Evolutionary conservation across 2,329 filamentous ascomycete species (phyloP).

Genomic region (Fusarium metavorans): DNA sequence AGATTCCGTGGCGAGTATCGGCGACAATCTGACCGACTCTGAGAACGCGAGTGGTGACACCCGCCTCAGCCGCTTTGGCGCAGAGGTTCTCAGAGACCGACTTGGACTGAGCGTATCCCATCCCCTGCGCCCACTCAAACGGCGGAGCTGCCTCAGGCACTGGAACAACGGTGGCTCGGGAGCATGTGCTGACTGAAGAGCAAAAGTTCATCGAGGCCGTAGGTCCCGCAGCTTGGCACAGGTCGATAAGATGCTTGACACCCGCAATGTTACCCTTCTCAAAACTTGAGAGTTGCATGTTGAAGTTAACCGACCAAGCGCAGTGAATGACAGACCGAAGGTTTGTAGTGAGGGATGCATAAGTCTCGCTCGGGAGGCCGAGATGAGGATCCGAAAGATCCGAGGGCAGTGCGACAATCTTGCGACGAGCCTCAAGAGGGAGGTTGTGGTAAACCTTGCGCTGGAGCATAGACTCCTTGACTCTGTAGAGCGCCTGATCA

Average conservation of each 20-base stretch:
- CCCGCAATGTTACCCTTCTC: slow-evolving; percentile 60
- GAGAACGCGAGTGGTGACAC: slow-evolving; percentile 52
- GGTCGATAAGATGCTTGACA: slow-evolving; percentile 56
- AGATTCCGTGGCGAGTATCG: slow-evolving; percentile 59
- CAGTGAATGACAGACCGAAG: slow-evolving; percentile 62
- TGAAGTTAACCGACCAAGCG: slow-evolving; percentile 70
- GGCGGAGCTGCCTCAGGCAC: slow-evolving; percentile 53
- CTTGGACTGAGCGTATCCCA: slow-evolving; percentile 58
- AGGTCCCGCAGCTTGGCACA: slow-evolving; percentile 47
- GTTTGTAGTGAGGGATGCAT: slow-evolving; percentile 40
- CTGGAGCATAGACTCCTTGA: not conserved
- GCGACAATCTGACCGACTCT: slow-evolving; percentile 64
- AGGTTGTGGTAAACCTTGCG: not conserved
- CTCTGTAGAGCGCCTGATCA: slow-evolving; percentile 7
- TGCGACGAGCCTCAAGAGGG: slow-evolving; percentile 35
- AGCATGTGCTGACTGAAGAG: slow-evolving; percentile 61
- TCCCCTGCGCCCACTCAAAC: slow-evolving; percentile 54
- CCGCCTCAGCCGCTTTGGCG: slow-evolving; percentile 49
- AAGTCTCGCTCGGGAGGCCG: slow-evolving; percentile 38
- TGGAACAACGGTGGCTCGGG: slow-evolving; percentile 48
- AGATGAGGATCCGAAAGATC: slow-evolving; percentile 15
- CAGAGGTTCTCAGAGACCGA: slow-evolving; percentile 53
- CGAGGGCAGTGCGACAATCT: slow-evolving; percentile 24
- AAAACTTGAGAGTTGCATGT: slow-evolving; percentile 62
- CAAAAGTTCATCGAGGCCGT: slow-evolving; percentile 61